Evolutionary conservation across 2,329 filamentous ascomycete genomes (phyloP).

Genomic region (Purpureocillium lavendulum): DNA sequence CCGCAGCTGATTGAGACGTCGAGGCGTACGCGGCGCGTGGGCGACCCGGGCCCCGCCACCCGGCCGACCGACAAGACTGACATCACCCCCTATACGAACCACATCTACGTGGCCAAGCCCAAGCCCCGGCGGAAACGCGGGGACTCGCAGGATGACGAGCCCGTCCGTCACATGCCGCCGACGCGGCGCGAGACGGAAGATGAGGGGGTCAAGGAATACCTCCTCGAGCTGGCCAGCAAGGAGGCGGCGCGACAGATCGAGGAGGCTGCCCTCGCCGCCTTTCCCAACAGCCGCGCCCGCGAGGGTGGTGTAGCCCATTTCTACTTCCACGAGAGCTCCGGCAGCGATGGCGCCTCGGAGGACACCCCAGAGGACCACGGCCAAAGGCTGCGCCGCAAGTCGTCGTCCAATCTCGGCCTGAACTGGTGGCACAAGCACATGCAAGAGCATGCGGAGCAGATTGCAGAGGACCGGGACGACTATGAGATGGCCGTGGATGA

Average conservation of each 20-base stretch:
- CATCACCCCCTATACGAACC: conserved; percentile 55
- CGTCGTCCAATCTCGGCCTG: conserved; percentile 54
- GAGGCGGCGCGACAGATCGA: conserved; percentile 74
- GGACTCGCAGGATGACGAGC: conserved; percentile 18
- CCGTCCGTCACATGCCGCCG: conserved; percentile 24
- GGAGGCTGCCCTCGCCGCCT: conserved; percentile 67
- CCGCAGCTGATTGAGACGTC: conserved; percentile 79
- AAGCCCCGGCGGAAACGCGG: conserved; percentile 26
- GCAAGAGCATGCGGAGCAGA: conserved; percentile 65
- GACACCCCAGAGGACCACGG: conserved; percentile 24
- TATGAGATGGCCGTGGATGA: conserved; percentile 14
- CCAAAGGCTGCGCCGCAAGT: conserved; percentile 40
- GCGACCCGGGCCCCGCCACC: conserved; percentile 54
- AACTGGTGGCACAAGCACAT: conserved; percentile 74
- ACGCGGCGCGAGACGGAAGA: conserved; percentile 63
- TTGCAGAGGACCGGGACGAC: conserved; percentile 38
- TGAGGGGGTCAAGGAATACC: conserved; percentile 65
- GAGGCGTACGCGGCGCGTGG: conserved; percentile 58
- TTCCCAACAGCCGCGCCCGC: conserved; percentile 62
- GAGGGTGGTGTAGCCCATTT: conserved; percentile 67
- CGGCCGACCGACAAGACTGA: conserved; percentile 64
- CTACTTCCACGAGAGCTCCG: conserved; percentile 55
- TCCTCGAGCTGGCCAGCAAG: conserved; percentile 71
- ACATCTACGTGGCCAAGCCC: conserved; percentile 42
- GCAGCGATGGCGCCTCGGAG: conserved; percentile 40